Evolutionary conservation across 164 flowering plant genomes (phyloP), one percentile per base, ranked within the genome.

Genomic region (Liriodendron chinense): DNA sequence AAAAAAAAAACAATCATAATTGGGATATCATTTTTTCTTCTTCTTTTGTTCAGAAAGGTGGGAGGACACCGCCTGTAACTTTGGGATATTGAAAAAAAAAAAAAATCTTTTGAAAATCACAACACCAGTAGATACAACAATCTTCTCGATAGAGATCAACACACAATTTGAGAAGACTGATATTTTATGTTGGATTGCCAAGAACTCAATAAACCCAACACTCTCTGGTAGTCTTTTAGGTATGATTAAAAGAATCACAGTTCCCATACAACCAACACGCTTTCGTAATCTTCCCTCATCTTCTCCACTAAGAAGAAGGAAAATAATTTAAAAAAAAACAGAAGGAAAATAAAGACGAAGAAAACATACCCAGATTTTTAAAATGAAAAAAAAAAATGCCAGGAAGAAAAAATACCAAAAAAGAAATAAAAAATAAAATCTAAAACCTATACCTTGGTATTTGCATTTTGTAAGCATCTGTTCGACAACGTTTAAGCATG

Each of bases 401-500:
- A 10, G 18, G 59, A 53, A 53, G 10, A 53, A 16, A 63, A 63
- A 21, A 20, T 3, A 63, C 65, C 22, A 8, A 20, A n/a, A 63
- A 22, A 63, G 23, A 63, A 63, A 61, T 5, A 61, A 20, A 20
- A 20, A 21, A 63, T 4, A 16, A 63, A 21, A 63, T 63, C 22
- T 8, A 63, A 63, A 63, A 18, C 65, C 65, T 20, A 66, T 66
- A 66, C 69, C 69, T 66, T 26, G 12, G 43, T 66, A 66, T 66
- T 18, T 66, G 47, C 69, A 66, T 13, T 66, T 10, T 66, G 34
- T 24, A 24, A 66, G 69, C 47, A 66, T 24, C 43, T 24, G n/a
- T 10, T 26, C 16, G 1, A 26, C 20, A 13, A 66, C 18, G 6
- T 8, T 26, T 26, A 66, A 9, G 23, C 69, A 66, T 66, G 43